Conservation (phyloP, 2,329 filamentous ascomycete genomes). For the Thelonectria blattea region DNA sequence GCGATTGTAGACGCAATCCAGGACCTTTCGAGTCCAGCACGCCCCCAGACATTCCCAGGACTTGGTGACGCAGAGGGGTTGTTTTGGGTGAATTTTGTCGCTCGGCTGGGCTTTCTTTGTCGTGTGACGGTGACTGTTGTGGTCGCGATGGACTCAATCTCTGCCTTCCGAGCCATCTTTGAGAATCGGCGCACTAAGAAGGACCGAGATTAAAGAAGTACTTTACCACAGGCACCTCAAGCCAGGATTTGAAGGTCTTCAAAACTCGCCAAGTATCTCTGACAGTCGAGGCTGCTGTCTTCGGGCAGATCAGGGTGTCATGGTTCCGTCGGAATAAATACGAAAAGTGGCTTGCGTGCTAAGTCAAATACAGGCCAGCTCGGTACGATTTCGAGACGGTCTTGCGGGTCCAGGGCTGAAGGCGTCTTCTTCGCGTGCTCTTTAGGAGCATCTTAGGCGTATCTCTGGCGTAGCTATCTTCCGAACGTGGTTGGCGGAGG, state of each 20-base stretch:
- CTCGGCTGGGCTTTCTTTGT: background rate
- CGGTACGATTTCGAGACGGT: background rate
- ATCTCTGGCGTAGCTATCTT: background rate
- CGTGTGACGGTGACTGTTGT: constrained; percentile 7
- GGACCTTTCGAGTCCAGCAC: constrained; percentile 31
- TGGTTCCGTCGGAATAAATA: background rate
- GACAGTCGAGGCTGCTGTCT: no score
- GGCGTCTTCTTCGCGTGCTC: no score
- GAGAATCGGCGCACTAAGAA: background rate
- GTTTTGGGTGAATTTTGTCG: background rate
- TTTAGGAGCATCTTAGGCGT: background rate
- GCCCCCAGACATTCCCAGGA: constrained; percentile 31
- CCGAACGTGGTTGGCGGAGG: no score
- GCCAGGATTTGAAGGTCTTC: no score
- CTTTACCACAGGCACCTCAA: no score
- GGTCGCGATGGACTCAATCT: background rate
- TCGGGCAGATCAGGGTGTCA: no score
- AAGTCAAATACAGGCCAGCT: background rate
- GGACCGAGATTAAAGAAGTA: background rate
- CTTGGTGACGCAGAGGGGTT: background rate
- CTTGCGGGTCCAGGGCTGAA: background rate
- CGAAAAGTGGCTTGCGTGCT: background rate
- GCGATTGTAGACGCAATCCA: constrained; percentile 34
- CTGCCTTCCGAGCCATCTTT: constrained; percentile 1
- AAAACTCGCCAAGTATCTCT: no score